These are phyloP conservation scores for Tricholoma sp. DNA, from an alignment of 768 basidiomycete genomes.

Conservation along the genomic window DNA sequence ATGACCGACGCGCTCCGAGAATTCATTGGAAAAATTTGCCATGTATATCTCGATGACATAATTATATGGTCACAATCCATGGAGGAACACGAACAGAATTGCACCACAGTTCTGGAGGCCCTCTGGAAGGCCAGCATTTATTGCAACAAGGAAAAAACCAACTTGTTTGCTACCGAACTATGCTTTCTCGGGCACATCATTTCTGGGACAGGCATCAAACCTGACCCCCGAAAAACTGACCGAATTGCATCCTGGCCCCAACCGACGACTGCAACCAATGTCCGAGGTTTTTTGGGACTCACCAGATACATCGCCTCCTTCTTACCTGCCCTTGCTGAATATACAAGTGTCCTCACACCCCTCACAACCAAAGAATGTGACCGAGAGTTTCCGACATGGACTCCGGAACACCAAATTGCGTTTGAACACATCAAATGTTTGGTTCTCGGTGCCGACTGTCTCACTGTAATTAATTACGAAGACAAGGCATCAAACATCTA, in stretches of 20 bases:
- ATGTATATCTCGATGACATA: too few species aligned
- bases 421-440: constrained; percentile 24
- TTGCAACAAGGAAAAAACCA: too few species aligned
- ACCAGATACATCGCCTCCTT: constrained; percentile 1
- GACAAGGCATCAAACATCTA: constrained; percentile 21
- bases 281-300: constrained; percentile 23
- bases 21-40: too few species aligned
- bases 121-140: not conserved
- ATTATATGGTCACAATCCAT: too few species aligned
- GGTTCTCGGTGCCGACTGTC: constrained; percentile 15
- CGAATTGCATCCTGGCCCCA: too few species aligned
- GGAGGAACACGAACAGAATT: too few species aligned
- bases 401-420: constrained; percentile 12
- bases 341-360: constrained; percentile 14
- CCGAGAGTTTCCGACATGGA: too few species aligned
- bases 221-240: not conserved
- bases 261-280: not conserved
- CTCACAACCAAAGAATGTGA: not conserved
- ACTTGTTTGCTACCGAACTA: not conserved
- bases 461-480: constrained; percentile 23
- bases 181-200: not conserved
- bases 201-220: not conserved
- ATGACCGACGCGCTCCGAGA: too few species aligned
- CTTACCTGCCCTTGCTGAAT: constrained; percentile 24
- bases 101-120: too few species aligned